A percentile compares a stretch with the other conserved stretches of the same genome.
phyloP scores from a whole-genome alignment of 2,329 filamentous ascomycete genomes.

The Epichloe gansuensis region DNA sequence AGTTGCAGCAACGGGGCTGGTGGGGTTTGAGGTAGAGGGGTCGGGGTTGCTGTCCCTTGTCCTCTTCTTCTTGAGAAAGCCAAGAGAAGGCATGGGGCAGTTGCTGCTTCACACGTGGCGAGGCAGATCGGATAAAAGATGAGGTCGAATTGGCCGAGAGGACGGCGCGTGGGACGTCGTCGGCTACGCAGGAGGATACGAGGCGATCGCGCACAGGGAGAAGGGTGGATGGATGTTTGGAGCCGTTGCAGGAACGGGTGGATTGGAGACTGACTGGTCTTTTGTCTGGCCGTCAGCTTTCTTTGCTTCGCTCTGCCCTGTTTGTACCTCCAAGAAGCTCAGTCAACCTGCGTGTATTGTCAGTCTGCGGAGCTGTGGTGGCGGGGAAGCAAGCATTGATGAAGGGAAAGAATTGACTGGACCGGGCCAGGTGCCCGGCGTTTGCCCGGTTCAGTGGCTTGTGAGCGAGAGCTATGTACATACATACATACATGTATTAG shows the following conservation, averaged over 20 bases:
- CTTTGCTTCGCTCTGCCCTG: too few relatives aligned
- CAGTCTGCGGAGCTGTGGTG: neutral
- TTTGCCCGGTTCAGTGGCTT: too few relatives aligned
- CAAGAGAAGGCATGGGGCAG: conserved; percentile 74
- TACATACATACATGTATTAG: too few relatives aligned
- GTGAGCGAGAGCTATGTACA: neutral
- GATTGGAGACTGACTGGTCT: neutral
- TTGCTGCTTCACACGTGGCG: conserved; percentile 8
- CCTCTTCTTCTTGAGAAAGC: conserved; percentile 97
- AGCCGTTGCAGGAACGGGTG: neutral
- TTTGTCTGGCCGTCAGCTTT: neutral
- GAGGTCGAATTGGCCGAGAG: conserved; percentile 1
- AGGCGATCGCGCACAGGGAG: neutral
- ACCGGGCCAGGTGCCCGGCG: too few relatives aligned
- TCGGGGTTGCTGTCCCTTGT: conserved; percentile 79
- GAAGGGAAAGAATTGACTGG: too few relatives aligned
- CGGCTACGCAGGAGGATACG: conserved; percentile 1
- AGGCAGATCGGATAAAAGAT: conserved; percentile 1
- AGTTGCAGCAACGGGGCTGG: conserved; percentile 46
- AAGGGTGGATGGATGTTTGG: neutral
- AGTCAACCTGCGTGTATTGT: too few relatives aligned
- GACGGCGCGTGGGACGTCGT: neutral
- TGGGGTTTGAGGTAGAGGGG: conserved; percentile 53
- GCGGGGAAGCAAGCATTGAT: neutral
- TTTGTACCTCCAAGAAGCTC: too few relatives aligned